phyloP scores from a whole-genome alignment of 148 eudicot genomes.

The Chenopodium suecicum region DNA sequence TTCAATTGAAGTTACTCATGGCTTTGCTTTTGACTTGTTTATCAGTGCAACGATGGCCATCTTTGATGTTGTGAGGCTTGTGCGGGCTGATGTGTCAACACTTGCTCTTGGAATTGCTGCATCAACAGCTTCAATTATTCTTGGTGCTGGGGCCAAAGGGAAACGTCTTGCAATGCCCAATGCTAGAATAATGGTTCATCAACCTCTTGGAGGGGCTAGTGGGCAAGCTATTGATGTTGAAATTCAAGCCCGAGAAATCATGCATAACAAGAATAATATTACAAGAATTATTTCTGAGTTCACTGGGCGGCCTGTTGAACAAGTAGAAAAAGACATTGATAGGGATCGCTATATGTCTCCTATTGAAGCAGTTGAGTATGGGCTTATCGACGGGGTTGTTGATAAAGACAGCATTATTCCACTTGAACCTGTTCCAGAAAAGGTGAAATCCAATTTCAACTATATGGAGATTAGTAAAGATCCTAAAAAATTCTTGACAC shows the following conservation, averaged over 20 bases:
- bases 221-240: slow-evolving; percentile 74
- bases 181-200: slow-evolving; percentile 82
- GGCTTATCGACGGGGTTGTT: slow-evolving; percentile 81
- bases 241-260: slow-evolving; percentile 75
- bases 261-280: slow-evolving; percentile 61
- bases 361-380: slow-evolving; percentile 89
- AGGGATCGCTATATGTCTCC: slow-evolving; percentile 92
- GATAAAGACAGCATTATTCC: slow-evolving; percentile 79
- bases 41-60: slow-evolving; percentile 87
- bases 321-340: slow-evolving; percentile 81
- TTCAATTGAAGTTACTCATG: background rate
- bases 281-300: slow-evolving; percentile 55
- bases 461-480: slow-evolving; percentile 54
- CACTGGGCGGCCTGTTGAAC: slow-evolving; percentile 64
- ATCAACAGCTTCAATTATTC: slow-evolving; percentile 78
- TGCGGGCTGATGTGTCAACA: slow-evolving; percentile 84
- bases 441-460: slow-evolving; percentile 49
- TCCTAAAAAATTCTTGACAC: slow-evolving; percentile 61
- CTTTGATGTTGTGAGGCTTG: slow-evolving; percentile 71
- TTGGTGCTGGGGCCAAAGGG: slow-evolving; percentile 84
- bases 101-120: slow-evolving; percentile 80
- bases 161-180: slow-evolving; percentile 94
- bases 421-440: slow-evolving; percentile 71
- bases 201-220: slow-evolving; percentile 84
- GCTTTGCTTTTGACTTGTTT: slow-evolving; percentile 8